Conservation (phyloP, 2,329 filamentous ascomycete genomes). For the Ilyonectria robusta region DNA sequence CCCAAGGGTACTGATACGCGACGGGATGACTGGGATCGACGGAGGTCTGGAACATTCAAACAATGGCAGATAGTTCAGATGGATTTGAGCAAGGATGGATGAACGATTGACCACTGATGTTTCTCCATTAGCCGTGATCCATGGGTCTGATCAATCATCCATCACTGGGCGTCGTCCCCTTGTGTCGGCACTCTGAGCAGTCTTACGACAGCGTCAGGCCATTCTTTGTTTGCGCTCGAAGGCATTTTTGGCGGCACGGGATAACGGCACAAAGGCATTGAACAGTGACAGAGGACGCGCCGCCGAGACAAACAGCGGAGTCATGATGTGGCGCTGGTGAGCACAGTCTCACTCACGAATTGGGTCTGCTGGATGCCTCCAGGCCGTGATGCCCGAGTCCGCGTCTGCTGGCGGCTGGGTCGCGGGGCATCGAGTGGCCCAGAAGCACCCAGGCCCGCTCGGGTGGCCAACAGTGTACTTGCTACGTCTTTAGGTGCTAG, state of each 20-base stretch:
- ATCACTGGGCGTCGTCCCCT: slow-evolving; percentile 31
- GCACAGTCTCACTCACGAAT: slow-evolving; percentile 27
- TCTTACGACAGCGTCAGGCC: slow-evolving; percentile 39
- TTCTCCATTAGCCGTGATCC: not conserved
- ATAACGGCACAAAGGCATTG: slow-evolving; percentile 35
- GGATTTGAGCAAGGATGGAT: not conserved
- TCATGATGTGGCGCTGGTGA: slow-evolving; percentile 29
- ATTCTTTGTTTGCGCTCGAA: slow-evolving; percentile 25
- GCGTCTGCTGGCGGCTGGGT: slow-evolving; percentile 39
- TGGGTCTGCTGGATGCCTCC: slow-evolving; percentile 42
- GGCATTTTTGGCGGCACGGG: slow-evolving; percentile 22
- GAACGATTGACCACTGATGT: slow-evolving; percentile 1
- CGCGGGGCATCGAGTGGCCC: slow-evolving; percentile 43
- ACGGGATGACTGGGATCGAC: slow-evolving; percentile 3
- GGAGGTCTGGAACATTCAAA: slow-evolving; percentile 15
- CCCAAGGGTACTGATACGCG: slow-evolving; percentile 6
- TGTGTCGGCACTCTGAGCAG: slow-evolving; percentile 29
- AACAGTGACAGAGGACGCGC: slow-evolving; percentile 20
- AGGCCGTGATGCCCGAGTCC: slow-evolving; percentile 18
- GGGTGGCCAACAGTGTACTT: slow-evolving; percentile 10
- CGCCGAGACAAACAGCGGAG: slow-evolving; percentile 34
- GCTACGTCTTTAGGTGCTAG: no score
- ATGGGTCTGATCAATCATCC: not conserved
- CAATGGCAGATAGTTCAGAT: slow-evolving; percentile 9
- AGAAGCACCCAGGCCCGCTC: slow-evolving; percentile 33